Evolutionary conservation across 345 rosid genomes (phyloP).

Genomic region (Trapa bicornis): DNA sequence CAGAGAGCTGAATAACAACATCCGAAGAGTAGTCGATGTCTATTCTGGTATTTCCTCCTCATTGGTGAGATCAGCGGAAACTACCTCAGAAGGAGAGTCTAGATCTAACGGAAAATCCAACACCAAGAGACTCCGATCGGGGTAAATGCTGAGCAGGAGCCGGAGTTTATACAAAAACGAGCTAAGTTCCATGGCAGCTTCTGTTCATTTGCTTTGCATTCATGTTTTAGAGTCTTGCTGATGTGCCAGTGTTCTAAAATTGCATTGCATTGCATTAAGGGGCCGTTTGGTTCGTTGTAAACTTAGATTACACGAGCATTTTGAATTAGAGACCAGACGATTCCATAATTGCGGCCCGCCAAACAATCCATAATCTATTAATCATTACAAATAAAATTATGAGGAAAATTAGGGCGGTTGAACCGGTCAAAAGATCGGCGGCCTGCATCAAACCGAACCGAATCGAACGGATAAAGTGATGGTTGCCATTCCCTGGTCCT

Average conservation of each 20-base stretch:
- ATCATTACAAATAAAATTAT: no score
- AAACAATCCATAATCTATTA: no score
- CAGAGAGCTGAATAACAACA: slow-evolving; percentile 77
- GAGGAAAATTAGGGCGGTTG: no score
- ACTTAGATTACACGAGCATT: no score
- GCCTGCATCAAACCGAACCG: background rate
- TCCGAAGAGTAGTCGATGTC: slow-evolving; percentile 69
- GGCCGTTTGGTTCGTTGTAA: no score
- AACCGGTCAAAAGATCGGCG: background rate
- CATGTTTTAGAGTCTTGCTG: background rate
- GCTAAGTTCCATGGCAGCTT: background rate
- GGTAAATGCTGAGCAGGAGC: slow-evolving; percentile 14
- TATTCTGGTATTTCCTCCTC: slow-evolving; percentile 75
- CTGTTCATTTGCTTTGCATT: background rate
- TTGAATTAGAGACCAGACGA: no score
- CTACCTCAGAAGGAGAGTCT: slow-evolving; percentile 78
- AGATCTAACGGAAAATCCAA: slow-evolving; percentile 47
- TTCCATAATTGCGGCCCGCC: no score
- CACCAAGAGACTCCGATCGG: slow-evolving; percentile 78
- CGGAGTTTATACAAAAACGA: background rate
- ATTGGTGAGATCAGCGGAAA: slow-evolving; percentile 47
- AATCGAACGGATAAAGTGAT: background rate
- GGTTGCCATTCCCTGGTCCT: background rate
- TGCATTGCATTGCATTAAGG: no score
- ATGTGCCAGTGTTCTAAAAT: no score